Evolutionary conservation across 805 yeast genomes (phyloP), one percentile per base, ranked within the genome.

Genomic region (Ogataea corticis): DNA sequence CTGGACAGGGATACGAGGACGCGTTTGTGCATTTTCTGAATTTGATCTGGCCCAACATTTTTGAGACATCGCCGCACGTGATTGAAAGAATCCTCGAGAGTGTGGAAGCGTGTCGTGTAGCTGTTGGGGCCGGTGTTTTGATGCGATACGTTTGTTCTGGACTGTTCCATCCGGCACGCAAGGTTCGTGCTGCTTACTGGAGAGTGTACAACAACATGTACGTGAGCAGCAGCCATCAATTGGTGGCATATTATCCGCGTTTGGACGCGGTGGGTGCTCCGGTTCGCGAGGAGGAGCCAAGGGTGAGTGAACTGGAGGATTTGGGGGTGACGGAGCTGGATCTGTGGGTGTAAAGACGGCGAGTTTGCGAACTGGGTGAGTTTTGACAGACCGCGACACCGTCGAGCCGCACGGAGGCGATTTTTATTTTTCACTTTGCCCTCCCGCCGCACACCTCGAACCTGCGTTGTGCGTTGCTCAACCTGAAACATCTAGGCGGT

Each of bases 31-130:
- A 94, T 63, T 77, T 83, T 47, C 68, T 94, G 58, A 89, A 94
- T 61, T 71, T 91, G 41, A 65, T 94, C 16, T 67, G 90, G 66
- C 99, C 99, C 2, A 94, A 94, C 62, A 72, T 94, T 2, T 90
- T 80, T 61, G 99, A 92, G 63, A 87, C 96, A 0, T 90, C 97
- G 0, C 98, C 98, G 0, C 99, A 94, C 65, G 97, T 91, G 12
- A 90, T 91, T 45, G 75, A 71, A 9, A 78, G 98, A 52, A 82
- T 94, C 1, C 51, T 87, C 38, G 97, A 89, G 44, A 85, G 91
- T 43, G 70, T 94, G 21, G 90, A 86, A 48, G 84, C 87, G 2
- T 61, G 89, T 21, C 71, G 92, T 29, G 69, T 75, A 37, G 84
- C 84, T 0, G 62, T 91, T 12, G 99, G 99, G 0, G 74, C 79